phyloP scores from a whole-genome alignment of 176 grass and related monocot species.

The Eleusine indica region DNA sequence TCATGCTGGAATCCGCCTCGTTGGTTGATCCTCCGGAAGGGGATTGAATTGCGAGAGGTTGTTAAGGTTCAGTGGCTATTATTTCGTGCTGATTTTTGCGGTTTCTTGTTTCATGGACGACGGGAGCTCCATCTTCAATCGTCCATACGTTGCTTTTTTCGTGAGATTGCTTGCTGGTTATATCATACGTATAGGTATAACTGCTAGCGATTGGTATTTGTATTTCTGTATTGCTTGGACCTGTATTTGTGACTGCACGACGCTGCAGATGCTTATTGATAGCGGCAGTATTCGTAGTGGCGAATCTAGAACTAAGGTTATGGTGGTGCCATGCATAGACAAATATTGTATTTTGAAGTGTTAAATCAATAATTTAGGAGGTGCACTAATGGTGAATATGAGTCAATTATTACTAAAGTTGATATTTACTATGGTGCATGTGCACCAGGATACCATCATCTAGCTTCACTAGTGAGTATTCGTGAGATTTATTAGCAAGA shows the following conservation, averaged over 20 bases:
- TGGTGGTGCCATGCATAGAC: too few species aligned
- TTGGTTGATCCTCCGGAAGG: neutral
- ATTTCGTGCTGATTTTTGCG: slow-evolving; percentile 39
- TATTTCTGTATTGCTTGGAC: neutral
- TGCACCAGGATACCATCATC: too few species aligned
- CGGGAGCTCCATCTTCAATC: neutral
- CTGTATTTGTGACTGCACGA: neutral
- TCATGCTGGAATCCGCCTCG: neutral
- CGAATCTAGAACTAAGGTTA: too few species aligned
- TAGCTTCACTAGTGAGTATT: too few species aligned
- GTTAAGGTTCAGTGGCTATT: slow-evolving; percentile 8
- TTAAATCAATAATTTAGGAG: too few species aligned
- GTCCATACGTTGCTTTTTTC: neutral
- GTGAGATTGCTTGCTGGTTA: neutral
- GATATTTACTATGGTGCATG: too few species aligned
- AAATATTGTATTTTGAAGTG: too few species aligned
- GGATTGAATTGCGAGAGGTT: neutral
- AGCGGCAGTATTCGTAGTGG: neutral
- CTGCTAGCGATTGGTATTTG: neutral
- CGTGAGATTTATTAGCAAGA: neutral
- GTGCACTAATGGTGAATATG: too few species aligned
- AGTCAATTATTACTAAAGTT: too few species aligned
- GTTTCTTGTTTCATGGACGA: slow-evolving; percentile 31
- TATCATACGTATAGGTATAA: neutral
- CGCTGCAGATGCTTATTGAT: neutral